Evolutionary conservation across 257 asterid genomes (phyloP).

Genomic region (Gentiana straminea): DNA sequence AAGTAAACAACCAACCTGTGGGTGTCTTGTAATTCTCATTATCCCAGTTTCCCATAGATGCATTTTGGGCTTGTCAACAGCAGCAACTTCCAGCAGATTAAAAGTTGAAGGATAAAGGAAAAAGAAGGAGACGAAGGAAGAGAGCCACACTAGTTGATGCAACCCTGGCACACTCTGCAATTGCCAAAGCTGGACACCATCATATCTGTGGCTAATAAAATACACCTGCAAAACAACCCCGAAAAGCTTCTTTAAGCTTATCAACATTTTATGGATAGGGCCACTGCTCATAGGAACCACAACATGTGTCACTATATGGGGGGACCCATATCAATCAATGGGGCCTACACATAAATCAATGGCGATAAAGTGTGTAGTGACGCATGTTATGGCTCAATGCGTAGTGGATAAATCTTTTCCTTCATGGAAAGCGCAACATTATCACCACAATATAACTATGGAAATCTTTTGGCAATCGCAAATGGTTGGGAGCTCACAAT

Average conservation of each 20-base stretch:
- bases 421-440: too few relatives aligned
- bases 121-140: conserved; percentile 69
- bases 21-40: conserved; percentile 94
- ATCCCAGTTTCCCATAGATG: conserved; percentile 99
- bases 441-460: neutral
- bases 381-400: too few relatives aligned
- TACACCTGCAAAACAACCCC: conserved; percentile 48
- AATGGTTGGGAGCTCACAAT: conserved; percentile 53
- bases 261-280: neutral
- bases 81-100: conserved; percentile 91
- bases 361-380: too few relatives aligned
- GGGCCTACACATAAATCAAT: too few relatives aligned
- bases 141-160: conserved; percentile 63
- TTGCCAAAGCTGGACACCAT: conserved; percentile 95
- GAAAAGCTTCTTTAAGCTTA: neutral
- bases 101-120: conserved; percentile 94
- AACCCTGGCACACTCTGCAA: conserved; percentile 67
- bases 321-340: too few relatives aligned
- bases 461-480: neutral
- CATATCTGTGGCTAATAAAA: conserved; percentile 93
- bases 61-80: conserved; percentile 95
- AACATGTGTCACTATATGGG: too few relatives aligned
- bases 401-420: too few relatives aligned
- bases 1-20: conserved; percentile 50
- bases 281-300: too few relatives aligned